Conservation (phyloP, 345 rosid genomes). For the Limnanthes douglasii region DNA sequence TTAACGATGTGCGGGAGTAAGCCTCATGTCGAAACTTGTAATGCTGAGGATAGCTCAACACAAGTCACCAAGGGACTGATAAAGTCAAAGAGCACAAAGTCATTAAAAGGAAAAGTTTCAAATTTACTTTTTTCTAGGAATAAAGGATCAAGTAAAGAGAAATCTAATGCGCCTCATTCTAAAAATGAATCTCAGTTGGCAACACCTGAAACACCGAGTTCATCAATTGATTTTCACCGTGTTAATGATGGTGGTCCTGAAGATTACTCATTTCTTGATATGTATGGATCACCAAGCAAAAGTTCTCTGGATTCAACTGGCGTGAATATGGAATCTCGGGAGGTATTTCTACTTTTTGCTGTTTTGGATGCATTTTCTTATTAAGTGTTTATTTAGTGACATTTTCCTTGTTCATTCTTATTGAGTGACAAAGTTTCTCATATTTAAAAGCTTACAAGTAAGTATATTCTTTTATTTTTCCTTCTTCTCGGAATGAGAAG, state of each 20-base stretch:
- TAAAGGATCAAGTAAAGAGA: slow-evolving; percentile 30
- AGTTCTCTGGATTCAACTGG: too few species aligned
- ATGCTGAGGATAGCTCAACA: slow-evolving; percentile 22
- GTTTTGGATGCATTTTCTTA: slow-evolving; percentile 2
- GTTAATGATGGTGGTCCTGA: not conserved
- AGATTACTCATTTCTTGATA: slow-evolving; percentile 18
- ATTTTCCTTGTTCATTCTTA: too few species aligned
- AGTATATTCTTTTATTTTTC: not conserved
- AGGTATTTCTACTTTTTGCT: slow-evolving; percentile 6
- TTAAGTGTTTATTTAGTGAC: not conserved
- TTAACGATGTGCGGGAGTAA: slow-evolving; percentile 20
- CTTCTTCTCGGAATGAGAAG: slow-evolving; percentile 22
- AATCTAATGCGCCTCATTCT: slow-evolving; percentile 9
- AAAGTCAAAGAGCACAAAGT: slow-evolving; percentile 31
- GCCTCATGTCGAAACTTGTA: slow-evolving; percentile 23
- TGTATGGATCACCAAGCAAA: slow-evolving; percentile 13
- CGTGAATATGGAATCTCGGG: slow-evolving; percentile 5
- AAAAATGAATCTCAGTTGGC: slow-evolving; percentile 14
- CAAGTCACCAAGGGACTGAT: slow-evolving; percentile 22
- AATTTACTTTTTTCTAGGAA: slow-evolving; percentile 43
- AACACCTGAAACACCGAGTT: slow-evolving; percentile 10
- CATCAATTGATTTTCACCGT: too few species aligned
- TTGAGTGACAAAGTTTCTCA: too few species aligned
- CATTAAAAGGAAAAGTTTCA: slow-evolving; percentile 43
- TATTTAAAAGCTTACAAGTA: too few species aligned